Evolutionary conservation across 257 asterid genomes (phyloP).

Genomic region (Capsicum rhomboideum): DNA sequence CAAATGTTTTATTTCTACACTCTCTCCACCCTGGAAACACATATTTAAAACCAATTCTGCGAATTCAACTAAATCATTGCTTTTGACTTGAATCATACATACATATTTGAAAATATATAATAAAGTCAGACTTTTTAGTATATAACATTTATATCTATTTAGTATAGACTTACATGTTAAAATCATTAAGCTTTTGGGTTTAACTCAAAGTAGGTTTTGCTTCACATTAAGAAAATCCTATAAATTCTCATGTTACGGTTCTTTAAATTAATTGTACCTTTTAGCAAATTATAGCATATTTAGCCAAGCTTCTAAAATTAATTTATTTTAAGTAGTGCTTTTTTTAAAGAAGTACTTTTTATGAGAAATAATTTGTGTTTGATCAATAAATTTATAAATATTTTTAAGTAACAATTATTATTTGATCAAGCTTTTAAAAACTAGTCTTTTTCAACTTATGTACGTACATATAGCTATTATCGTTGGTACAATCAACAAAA

Average conservation of each 20-base stretch:
- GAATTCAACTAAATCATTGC: no score
- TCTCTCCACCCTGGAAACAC: no score
- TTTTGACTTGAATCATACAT: no score
- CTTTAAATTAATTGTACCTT: not conserved
- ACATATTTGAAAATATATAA: not conserved
- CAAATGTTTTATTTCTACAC: no score
- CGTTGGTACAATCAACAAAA: not conserved
- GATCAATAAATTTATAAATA: no score
- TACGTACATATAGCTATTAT: not conserved
- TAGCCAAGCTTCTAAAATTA: no score
- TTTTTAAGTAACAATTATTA: no score
- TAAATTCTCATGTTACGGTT: not conserved
- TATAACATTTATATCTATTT: not conserved
- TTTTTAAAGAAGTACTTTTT: no score
- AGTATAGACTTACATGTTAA: not conserved
- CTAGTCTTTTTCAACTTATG: not conserved
- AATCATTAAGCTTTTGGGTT: not conserved
- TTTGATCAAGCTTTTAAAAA: no score
- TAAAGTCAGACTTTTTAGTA: not conserved
- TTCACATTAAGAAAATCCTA: not conserved
- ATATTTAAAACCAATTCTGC: no score
- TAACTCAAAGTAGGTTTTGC: not conserved
- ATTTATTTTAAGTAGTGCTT: no score
- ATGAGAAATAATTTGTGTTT: no score
- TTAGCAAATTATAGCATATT: not conserved